phyloP scores from a whole-genome alignment of 2,329 filamentous ascomycete species.

The Penicillium sp. region DNA sequence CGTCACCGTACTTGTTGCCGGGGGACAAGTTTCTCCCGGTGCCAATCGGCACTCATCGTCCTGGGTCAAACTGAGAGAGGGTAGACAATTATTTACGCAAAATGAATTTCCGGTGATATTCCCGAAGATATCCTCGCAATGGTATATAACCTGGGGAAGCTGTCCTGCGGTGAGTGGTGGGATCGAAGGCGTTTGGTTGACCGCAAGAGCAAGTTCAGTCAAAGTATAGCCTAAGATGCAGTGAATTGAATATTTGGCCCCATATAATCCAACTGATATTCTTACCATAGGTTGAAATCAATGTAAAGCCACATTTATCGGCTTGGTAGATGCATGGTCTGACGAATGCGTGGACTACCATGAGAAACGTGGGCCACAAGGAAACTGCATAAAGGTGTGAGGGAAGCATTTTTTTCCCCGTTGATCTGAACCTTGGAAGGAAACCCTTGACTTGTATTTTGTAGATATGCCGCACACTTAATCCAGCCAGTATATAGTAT shows the following conservation, averaged over 20 bases:
- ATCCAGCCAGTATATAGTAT: background rate
- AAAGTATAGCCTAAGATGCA: conserved; percentile 8
- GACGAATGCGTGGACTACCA: conserved; percentile 4
- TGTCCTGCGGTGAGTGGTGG: conserved; percentile 7
- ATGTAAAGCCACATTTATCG: conserved; percentile 17
- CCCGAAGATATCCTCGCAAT: conserved; percentile 13
- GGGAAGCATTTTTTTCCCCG: background rate
- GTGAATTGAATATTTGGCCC: background rate
- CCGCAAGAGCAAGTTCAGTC: conserved; percentile 9
- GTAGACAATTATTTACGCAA: conserved; percentile 12
- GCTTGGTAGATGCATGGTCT: conserved; percentile 16
- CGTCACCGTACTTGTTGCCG: background rate
- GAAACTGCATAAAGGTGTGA: background rate
- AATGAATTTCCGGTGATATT: conserved; percentile 12
- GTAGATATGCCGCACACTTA: background rate
- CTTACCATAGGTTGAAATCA: conserved; percentile 14
- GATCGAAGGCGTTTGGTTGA: conserved; percentile 15
- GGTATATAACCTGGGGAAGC: conserved; percentile 14
- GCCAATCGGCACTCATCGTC: conserved; percentile 13
- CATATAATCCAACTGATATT: background rate
- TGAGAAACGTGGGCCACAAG: background rate
- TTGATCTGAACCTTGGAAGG: background rate
- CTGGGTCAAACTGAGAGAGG: background rate
- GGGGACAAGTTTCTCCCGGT: background rate
- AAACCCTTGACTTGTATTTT: too few relatives aligned